Conservation (phyloP, 345 rosid species). For the Angophora floribunda region DNA sequence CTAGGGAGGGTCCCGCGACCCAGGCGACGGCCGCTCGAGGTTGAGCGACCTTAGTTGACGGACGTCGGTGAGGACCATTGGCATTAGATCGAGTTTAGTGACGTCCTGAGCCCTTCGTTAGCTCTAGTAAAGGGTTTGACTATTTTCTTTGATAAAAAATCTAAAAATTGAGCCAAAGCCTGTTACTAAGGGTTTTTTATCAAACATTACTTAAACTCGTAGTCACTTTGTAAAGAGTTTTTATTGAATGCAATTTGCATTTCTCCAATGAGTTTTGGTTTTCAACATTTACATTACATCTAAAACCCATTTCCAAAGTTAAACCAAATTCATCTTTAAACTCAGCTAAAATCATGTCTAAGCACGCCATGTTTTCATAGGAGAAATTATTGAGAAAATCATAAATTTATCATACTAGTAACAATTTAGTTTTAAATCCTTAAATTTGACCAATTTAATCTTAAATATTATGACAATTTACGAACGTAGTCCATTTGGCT, state of each 20-base stretch:
- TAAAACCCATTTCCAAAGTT: background rate
- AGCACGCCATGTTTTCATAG: background rate
- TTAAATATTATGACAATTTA: background rate
- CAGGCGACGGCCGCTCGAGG: background rate
- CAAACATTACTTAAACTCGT: background rate
- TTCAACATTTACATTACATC: background rate
- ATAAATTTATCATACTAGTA: no score
- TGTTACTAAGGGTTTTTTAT: no score
- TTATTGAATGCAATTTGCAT: background rate
- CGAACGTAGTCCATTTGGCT: fast-evolving
- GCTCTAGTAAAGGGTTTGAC: fast-evolving
- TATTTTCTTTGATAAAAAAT: no score
- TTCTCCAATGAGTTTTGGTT: background rate
- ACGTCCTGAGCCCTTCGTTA: background rate
- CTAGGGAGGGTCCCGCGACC: no score
- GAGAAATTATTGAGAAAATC: background rate
- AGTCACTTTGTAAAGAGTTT: no score
- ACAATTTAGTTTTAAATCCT: no score
- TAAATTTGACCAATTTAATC: no score
- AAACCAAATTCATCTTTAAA: no score
- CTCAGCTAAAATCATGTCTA: background rate
- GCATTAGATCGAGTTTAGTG: no score
- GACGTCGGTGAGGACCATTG: background rate
- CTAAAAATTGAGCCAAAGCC: no score
- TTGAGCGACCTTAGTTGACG: fast-evolving